Base-by-base conservation (phyloP, 2,329 filamentous ascomycete genomes). In the Epichloe festucae region DNA sequence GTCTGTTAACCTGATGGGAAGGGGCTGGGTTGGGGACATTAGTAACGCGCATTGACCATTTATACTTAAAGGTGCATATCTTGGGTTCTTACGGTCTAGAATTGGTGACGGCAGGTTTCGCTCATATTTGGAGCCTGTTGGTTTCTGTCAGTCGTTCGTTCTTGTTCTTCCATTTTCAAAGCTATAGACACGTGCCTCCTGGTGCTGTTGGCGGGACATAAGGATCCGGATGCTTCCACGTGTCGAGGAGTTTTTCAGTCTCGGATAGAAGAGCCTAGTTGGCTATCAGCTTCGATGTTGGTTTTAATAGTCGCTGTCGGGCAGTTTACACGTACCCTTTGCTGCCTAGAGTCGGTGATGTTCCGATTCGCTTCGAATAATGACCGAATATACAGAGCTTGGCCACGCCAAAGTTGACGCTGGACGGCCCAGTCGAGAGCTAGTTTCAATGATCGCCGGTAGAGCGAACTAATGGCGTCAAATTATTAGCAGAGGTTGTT, bases 161-260 rank as follows among this genome's bases (percentile, higher is more conserved):
- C 52, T 39, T 41, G 42, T 43, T 46, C 19, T 27, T 34, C 14
- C 40, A 5, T 48, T 12, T 21, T n/a, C 35, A n/a, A 14, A 5
- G 21, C 21, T 19, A 17, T 8, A 19, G 43, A 11, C 27, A 48
- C 78, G 57, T 74, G 93, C 91, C 93, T 77, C 93, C 93, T 11
- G 93, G 93, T 40, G 93, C 91, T 42, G 89, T 95, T 14, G 93
- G 93, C 58, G 85, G 81, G 60, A 80, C 76, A 67, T 95, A 97
- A 35, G 93, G 90, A 67, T 98, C 93, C 3, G 93, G 93, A 65
- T 98, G 93, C 73, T 97, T 97, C 91, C 91, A 98, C 69, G 84
- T 87, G 63, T 93, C 82, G 56, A 98, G 73, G 53, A 96, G 67
- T 60, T 85, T 85, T 69, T 97, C 90, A 4, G 93, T 91, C 72